Evolutionary conservation across 2,329 filamentous ascomycete genomes (phyloP).

Genomic region (Neonectria punicea): DNA sequence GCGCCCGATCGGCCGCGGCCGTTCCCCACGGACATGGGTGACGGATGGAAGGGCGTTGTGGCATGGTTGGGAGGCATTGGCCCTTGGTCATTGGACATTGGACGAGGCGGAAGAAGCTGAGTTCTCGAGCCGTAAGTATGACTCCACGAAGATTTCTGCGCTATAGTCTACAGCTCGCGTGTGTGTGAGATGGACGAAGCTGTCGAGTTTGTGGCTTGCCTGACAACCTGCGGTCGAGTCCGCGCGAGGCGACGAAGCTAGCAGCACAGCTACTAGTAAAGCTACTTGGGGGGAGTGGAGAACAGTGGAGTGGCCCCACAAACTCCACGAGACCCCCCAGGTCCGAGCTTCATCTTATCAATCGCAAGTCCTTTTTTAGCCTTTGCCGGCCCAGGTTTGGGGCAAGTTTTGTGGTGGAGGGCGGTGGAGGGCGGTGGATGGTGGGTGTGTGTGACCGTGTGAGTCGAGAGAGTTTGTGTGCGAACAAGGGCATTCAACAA

Average conservation of each 20-base stretch:
- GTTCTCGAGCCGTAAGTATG: not conserved
- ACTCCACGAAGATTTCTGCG: not conserved
- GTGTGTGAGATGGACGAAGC: too few species aligned
- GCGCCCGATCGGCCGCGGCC: constrained; percentile 1
- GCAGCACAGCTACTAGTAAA: not conserved
- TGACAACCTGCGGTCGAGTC: constrained; percentile 20
- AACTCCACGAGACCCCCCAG: not conserved
- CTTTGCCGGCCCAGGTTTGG: not conserved
- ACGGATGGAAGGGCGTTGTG: not conserved
- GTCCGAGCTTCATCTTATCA: constrained; percentile 38
- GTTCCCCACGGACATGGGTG: constrained; percentile 4
- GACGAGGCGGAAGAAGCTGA: constrained; percentile 2
- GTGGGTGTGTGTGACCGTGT: not conserved
- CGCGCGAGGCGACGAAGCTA: constrained; percentile 19
- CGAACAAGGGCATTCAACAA: not conserved
- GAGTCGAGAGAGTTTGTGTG: not conserved
- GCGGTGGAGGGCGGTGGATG: too few species aligned
- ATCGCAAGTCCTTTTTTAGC: constrained; percentile 25
- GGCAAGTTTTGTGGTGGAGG: not conserved
- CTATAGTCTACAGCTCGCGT: too few species aligned
- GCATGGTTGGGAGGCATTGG: not conserved
- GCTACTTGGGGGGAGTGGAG: not conserved
- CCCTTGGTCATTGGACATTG: not conserved
- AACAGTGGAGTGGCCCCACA: constrained; percentile 5
- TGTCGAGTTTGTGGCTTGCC: not conserved